Conservation (phyloP, 768 basidiomycete genomes). For the Wakefieldia striispora region DNA sequence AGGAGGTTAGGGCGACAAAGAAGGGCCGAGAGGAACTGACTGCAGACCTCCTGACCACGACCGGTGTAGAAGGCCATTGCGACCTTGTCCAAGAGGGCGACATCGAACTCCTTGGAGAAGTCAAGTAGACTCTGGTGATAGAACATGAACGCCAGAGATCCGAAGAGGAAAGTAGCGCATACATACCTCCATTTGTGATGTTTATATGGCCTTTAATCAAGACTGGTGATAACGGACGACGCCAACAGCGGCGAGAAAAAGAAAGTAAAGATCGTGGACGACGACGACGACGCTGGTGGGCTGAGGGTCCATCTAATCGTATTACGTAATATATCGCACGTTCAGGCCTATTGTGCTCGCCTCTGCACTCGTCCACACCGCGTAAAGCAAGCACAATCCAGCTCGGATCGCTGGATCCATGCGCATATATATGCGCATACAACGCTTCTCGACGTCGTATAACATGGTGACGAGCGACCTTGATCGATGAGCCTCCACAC, state of each 20-base stretch:
- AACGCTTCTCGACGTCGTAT: neutral
- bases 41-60: conserved; percentile 72
- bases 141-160: conserved; percentile 6
- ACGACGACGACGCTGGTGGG: conserved; percentile 27
- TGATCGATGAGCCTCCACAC: neutral
- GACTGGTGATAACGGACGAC: neutral
- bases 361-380: neutral
- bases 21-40: conserved; percentile 5
- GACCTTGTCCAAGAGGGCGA: conserved; percentile 88
- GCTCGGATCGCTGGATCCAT: no score
- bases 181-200: conserved; percentile 39
- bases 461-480: conserved; percentile 11
- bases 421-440: neutral
- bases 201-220: conserved; percentile 7
- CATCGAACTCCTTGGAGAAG: conserved; percentile 92
- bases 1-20: conserved; percentile 7
- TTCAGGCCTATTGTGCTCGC: neutral
- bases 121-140: conserved; percentile 76
- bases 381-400: neutral
- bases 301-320: conserved; percentile 37
- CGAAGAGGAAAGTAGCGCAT: neutral
- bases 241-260: conserved; percentile 12
- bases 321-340: conserved; percentile 32
- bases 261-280: conserved; percentile 14
- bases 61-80: conserved; percentile 91